phyloP scores from a whole-genome alignment of 2,329 filamentous ascomycete genomes.

The Ophiocordyceps camponoti-rufipedis region DNA sequence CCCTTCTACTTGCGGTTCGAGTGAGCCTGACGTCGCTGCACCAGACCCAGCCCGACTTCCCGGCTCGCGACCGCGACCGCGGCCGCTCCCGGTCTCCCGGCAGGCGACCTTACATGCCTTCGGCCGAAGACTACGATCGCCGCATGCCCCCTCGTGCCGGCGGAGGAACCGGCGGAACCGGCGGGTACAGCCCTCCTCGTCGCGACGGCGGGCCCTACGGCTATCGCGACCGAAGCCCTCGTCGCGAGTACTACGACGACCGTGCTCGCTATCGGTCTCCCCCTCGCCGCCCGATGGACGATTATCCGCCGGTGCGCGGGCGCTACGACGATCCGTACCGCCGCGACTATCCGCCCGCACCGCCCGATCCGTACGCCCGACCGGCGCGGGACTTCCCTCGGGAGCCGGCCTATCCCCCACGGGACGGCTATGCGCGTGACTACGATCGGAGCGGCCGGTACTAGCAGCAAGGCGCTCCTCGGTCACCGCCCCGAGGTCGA shows the following conservation, averaged over 20 bases:
- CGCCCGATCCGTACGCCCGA: slow-evolving; percentile 43
- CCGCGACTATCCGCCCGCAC: slow-evolving; percentile 45
- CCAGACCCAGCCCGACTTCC: slow-evolving; percentile 64
- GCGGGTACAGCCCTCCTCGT: slow-evolving; percentile 74
- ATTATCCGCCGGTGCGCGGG: slow-evolving; percentile 52
- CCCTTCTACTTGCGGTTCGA: neutral
- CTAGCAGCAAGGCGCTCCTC: slow-evolving; percentile 11
- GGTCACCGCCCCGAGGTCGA: too few species aligned
- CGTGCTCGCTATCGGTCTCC: slow-evolving; percentile 67
- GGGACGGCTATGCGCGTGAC: slow-evolving; percentile 24
- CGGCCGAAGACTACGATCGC: slow-evolving; percentile 65
- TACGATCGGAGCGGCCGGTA: slow-evolving; percentile 32
- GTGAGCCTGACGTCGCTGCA: neutral
- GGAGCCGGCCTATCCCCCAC: slow-evolving; percentile 18
- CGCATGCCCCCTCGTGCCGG: slow-evolving; percentile 59
- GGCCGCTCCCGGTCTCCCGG: slow-evolving; percentile 66
- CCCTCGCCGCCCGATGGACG: slow-evolving; percentile 58
- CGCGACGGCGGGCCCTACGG: slow-evolving; percentile 46
- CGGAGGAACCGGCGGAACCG: slow-evolving; percentile 13
- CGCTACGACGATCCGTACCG: slow-evolving; percentile 66
- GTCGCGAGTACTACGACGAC: slow-evolving; percentile 77
- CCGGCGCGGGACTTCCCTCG: slow-evolving; percentile 32
- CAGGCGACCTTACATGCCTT: slow-evolving; percentile 46
- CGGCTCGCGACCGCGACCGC: slow-evolving; percentile 46
- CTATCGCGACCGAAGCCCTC: slow-evolving; percentile 76